Percentiles rank a stretch among this genome's conserved stretches.
phyloP scores from a whole-genome alignment of 768 basidiomycete species.

The Podaxis sp. region DNA sequence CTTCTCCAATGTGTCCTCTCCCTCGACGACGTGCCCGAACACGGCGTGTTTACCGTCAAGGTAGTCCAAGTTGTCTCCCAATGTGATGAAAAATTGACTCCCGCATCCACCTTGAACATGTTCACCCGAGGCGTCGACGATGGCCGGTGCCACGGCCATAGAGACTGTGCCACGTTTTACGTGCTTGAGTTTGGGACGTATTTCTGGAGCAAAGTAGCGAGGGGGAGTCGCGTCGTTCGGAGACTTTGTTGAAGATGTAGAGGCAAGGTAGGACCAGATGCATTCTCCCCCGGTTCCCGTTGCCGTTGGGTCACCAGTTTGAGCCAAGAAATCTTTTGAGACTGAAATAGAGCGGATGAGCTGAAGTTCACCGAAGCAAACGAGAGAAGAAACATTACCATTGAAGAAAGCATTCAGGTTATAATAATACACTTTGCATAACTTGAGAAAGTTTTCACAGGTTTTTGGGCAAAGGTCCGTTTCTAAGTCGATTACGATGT shows the following conservation, averaged over 20 bases:
- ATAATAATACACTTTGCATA: slow-evolving; percentile 97
- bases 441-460: slow-evolving; percentile 94
- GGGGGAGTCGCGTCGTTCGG: slow-evolving; percentile 33
- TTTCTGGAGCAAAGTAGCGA: slow-evolving; percentile 89
- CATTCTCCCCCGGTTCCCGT: slow-evolving; percentile 93
- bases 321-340: slow-evolving; percentile 95
- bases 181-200: slow-evolving; percentile 82
- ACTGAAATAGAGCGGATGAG: slow-evolving; percentile 42
- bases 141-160: slow-evolving; percentile 91
- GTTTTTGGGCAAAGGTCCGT: slow-evolving; percentile 86
- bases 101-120: slow-evolving; percentile 71
- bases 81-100: slow-evolving; percentile 95
- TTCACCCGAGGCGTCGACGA: slow-evolving; percentile 29
- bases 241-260: slow-evolving; percentile 26
- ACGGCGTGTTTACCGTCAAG: slow-evolving; percentile 91
- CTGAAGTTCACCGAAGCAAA: neutral
- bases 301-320: slow-evolving; percentile 94
- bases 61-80: slow-evolving; percentile 88
- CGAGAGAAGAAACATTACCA: slow-evolving; percentile 57
- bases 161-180: slow-evolving; percentile 83
- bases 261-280: slow-evolving; percentile 72
- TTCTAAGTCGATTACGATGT: slow-evolving; percentile 95
- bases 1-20: slow-evolving; percentile 86
- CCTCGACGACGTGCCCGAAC: slow-evolving; percentile 95
- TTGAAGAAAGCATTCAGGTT: slow-evolving; percentile 98